Conservation (phyloP, 306 rosid genomes). For the Acacia crassicarpa region DNA sequence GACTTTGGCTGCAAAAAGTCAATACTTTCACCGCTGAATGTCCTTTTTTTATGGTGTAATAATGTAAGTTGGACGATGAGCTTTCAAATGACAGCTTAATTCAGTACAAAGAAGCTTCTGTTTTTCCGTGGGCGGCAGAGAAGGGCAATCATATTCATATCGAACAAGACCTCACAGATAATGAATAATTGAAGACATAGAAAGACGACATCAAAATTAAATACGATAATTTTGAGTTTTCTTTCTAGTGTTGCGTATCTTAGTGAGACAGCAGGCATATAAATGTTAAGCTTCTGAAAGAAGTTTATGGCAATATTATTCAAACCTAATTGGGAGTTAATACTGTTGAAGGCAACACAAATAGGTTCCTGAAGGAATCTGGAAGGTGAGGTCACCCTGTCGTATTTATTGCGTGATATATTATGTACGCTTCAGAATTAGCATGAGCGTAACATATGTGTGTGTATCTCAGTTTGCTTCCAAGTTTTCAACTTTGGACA, state of each 20-base stretch:
- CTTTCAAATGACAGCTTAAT: neutral
- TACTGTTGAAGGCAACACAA: neutral
- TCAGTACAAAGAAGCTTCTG: neutral
- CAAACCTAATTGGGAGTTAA: neutral
- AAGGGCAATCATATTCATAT: neutral
- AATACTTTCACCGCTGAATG: too few species aligned
- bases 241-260: neutral
- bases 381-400: neutral
- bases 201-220: neutral
- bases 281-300: neutral
- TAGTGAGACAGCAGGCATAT: neutral
- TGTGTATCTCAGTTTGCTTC: neutral
- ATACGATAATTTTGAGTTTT: neutral
- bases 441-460: neutral
- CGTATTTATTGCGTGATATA: slow-evolving; percentile 2
- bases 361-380: neutral
- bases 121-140: neutral
- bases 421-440: neutral
- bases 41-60: too few species aligned
- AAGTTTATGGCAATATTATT: neutral
- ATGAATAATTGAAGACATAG: neutral
- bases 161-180: neutral
- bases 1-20: too few species aligned
- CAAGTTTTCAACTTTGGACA: neutral
- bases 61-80: neutral